Evolutionary conservation across 768 basidiomycete genomes (phyloP), one percentile per base, ranked within the genome.

Genomic region (Trametes cinnabarina): DNA sequence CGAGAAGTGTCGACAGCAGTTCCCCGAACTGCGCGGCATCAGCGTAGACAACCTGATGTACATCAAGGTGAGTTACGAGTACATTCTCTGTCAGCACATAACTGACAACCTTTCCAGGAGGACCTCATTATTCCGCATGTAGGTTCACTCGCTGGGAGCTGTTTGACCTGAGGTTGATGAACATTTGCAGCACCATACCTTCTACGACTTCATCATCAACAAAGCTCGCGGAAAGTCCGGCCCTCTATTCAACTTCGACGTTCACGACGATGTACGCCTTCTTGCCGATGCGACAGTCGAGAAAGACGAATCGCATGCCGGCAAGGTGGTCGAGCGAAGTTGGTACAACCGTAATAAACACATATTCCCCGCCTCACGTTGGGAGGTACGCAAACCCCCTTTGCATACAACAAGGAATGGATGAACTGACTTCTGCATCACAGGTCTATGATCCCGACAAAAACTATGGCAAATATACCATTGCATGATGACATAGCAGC

Each of bases 41-140:
- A 90, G 86, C 53, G 94, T 91, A 19, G 97, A 99, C 73, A 99
- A 98, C 70, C 74, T 99, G 35, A 98, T 98, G 95, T 99, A 98
- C 74, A 84, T 99, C 73, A 98, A 98, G 83, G 92, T 89, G 58
- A 54, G 80, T 57, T n/a, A n/a, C n/a, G n/a, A n/a, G n/a, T n/a
- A n/a, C n/a, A n/a, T n/a, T n/a, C n/a, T n/a, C n/a, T n/a, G n/a
- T n/a, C n/a, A n/a, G n/a, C n/a, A n/a, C n/a, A n/a, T n/a, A n/a
- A n/a, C 58, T 67, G 26, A 63, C 49, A 42, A 39, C 46, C 8
- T 37, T 55, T 58, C 35, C 65, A 97, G 90, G 97, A 99, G 78
- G 97, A 99, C 69, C 77, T 99, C 50, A 95, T 99, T 63, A 94
- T 99, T 67, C 97, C 97, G 15, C 94, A 95, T 68, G 95, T 94